phyloP scores from a whole-genome alignment of 345 rosid genomes.

The Syzygium aqueum region DNA sequence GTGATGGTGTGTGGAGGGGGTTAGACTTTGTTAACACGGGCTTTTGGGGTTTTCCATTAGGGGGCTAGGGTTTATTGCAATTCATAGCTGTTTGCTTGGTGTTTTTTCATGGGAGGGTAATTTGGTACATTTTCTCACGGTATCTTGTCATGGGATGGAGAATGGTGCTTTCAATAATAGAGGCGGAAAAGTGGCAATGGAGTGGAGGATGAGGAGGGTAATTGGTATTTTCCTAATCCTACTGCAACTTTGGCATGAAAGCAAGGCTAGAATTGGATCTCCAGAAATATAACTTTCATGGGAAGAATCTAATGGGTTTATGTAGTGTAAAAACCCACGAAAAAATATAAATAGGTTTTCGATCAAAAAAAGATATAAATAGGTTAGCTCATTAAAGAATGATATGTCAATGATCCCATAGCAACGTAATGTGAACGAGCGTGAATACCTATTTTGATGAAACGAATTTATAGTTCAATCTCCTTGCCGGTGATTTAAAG shows the following conservation, averaged over 20 bases:
- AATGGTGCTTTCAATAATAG: neutral
- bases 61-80: neutral
- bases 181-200: neutral
- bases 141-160: neutral
- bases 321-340: too few species aligned
- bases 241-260: neutral
- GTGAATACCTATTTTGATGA: too few species aligned
- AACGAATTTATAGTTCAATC: too few species aligned
- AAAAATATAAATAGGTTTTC: too few species aligned
- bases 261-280: neutral
- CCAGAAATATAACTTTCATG: neutral
- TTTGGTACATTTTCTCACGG: neutral
- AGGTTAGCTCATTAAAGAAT: too few species aligned
- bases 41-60: neutral
- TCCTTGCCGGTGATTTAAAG: too few species aligned
- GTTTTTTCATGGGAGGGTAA: neutral
- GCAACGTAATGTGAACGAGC: too few species aligned
- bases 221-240: neutral
- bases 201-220: neutral
- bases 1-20: too few species aligned
- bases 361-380: too few species aligned
- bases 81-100: neutral
- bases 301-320: neutral
- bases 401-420: too few species aligned
- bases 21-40: neutral